Evolutionary conservation across 228 moss, liverwort and hornwort species (phyloP).

Genomic region (Sphagnum magellanicum): DNA sequence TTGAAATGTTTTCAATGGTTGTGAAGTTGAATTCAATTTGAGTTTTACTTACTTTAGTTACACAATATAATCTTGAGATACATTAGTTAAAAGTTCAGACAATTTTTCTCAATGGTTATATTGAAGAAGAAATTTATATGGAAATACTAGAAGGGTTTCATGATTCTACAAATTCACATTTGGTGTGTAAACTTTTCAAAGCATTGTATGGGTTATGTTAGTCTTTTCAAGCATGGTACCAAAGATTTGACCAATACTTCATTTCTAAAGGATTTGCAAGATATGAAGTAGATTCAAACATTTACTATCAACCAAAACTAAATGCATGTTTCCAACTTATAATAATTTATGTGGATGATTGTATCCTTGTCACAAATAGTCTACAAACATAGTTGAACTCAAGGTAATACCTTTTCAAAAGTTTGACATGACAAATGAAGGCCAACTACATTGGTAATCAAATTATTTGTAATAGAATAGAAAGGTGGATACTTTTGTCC

Average conservation of each 20-base stretch:
- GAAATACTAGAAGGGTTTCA: background rate
- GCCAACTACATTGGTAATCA: background rate
- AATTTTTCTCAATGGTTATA: background rate
- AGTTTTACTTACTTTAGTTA: background rate
- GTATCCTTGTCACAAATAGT: background rate
- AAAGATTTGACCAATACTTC: background rate
- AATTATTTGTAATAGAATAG: background rate
- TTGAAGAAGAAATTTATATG: slow-evolving; percentile 2
- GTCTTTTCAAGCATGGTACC: background rate
- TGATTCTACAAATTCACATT: background rate
- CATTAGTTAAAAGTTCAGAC: slow-evolving; percentile 1
- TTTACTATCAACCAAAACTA: background rate
- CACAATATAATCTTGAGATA: background rate
- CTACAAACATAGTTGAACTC: background rate
- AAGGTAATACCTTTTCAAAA: background rate
- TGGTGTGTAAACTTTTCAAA: background rate
- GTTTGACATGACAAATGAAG: slow-evolving; percentile 3
- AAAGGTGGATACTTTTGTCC: background rate
- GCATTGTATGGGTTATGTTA: slow-evolving; percentile 3
- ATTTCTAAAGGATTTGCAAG: background rate
- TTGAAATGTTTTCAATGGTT: background rate
- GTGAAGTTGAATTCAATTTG: background rate
- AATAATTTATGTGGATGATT: slow-evolving; percentile 6
- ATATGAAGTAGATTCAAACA: background rate
- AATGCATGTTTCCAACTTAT: background rate